Evolutionary conservation across 495 filamentous ascomycete genomes (phyloP).

Genomic region (Penicillium coprophilum): DNA sequence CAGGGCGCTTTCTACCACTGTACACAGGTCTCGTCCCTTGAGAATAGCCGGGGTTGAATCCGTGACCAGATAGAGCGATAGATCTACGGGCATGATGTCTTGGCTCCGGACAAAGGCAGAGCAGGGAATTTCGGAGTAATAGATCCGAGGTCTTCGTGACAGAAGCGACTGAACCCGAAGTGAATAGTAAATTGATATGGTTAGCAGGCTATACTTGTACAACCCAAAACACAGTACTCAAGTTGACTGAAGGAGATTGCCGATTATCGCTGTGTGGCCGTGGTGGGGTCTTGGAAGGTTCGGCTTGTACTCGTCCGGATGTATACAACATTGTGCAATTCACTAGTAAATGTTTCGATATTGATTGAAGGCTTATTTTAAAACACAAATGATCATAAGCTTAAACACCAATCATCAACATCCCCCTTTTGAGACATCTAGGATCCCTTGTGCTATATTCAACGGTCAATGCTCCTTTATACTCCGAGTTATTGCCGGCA

Average conservation of each 20-base stretch:
- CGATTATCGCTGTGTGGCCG: constrained; percentile 1
- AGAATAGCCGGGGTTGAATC: constrained; percentile 83
- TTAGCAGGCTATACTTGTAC: constrained; percentile 3
- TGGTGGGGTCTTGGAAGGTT: constrained; percentile 4
- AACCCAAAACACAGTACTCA: background rate
- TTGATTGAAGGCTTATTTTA: background rate
- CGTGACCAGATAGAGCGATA: constrained; percentile 85
- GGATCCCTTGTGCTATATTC: background rate
- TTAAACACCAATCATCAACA: background rate
- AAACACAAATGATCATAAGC: background rate
- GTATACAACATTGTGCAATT: background rate
- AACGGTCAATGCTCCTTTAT: background rate
- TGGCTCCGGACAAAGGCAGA: background rate
- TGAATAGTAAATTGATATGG: background rate
- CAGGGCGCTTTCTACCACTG: constrained; percentile 74
- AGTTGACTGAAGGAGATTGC: constrained; percentile 2
- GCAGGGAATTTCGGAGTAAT: background rate
- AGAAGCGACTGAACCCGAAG: background rate
- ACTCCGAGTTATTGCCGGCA: constrained; percentile 17
- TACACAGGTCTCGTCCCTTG: constrained; percentile 63
- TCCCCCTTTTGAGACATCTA: background rate
- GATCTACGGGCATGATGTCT: constrained; percentile 45
- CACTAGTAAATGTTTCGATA: background rate
- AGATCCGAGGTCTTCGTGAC: background rate
- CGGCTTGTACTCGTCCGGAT: constrained; percentile 1